Evolutionary conservation across 108 stramenopile genomes (phyloP).

Genomic region (Thalassiosira profunda): DNA sequence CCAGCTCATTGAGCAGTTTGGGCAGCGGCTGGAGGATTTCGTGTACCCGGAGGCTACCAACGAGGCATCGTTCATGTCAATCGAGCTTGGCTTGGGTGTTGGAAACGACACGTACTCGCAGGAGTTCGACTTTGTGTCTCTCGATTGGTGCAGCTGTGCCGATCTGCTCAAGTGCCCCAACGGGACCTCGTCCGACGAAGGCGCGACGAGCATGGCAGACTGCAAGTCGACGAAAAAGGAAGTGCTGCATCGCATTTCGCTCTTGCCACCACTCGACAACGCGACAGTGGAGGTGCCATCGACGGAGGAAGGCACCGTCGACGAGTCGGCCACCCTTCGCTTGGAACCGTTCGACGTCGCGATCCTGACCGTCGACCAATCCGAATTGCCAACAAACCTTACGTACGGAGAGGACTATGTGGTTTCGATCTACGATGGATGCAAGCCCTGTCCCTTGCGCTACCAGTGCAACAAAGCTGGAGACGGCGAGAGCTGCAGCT

Average conservation of each 20-base stretch:
- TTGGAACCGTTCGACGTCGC: conserved; percentile 76
- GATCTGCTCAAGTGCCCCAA: conserved; percentile 78
- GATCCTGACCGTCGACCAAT: conserved; percentile 70
- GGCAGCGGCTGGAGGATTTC: conserved; percentile 48
- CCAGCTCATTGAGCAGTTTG: conserved; percentile 76
- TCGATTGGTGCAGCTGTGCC: conserved; percentile 86
- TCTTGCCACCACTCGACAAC: conserved; percentile 12
- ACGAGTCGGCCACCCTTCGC: conserved; percentile 45
- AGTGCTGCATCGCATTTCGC: conserved; percentile 40
- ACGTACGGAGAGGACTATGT: conserved; percentile 87
- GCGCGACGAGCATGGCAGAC: conserved; percentile 51
- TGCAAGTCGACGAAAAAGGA: conserved; percentile 56
- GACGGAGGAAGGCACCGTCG: conserved; percentile 33
- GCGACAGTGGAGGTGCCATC: conserved; percentile 1
- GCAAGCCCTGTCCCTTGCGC: conserved; percentile 85
- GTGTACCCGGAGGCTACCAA: conserved; percentile 26
- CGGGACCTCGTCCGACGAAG: conserved; percentile 56
- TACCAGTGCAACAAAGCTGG: conserved; percentile 59
- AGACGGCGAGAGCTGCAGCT: conserved; percentile 14
- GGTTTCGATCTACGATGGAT: conserved; percentile 77
- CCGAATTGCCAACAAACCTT: conserved; percentile 61
- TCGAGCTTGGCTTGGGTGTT: not conserved
- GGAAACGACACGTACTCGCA: not conserved
- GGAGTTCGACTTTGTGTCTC: conserved; percentile 32
- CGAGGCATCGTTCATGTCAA: not conserved